These are phyloP conservation scores for Chlorella sp. DNA, from an alignment of 139 green algal species.

Conservation along the genomic window DNA sequence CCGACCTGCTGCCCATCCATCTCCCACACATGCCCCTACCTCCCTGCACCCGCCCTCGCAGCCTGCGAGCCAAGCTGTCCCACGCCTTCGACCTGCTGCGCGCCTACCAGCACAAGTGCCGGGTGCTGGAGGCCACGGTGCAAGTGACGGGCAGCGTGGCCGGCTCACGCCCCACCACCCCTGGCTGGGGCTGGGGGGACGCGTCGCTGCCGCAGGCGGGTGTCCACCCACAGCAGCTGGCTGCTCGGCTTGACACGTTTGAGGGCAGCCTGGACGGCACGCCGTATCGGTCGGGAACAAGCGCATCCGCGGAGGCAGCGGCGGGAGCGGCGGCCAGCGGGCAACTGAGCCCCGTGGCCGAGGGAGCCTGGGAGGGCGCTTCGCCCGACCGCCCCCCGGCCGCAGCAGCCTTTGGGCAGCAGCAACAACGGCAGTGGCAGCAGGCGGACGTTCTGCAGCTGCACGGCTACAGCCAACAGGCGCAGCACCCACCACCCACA, in stretches of 20 bases:
- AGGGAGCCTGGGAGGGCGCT: neutral
- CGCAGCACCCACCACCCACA: neutral
- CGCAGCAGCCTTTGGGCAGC: neutral
- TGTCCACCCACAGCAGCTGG: neutral
- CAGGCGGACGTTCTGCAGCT: neutral
- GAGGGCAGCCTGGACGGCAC: neutral
- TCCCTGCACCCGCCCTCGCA: neutral
- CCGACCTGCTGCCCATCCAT: neutral
- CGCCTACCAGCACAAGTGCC: slow-evolving; percentile 45
- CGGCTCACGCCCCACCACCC: neutral
- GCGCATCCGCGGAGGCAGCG: neutral
- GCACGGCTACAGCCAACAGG: neutral
- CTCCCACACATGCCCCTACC: neutral
- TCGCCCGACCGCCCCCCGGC: neutral
- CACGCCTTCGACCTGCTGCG: slow-evolving; percentile 51
- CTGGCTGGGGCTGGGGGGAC: neutral
- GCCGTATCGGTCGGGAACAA: neutral
- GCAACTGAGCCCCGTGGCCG: slow-evolving; percentile 3
- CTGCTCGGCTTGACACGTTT: neutral
- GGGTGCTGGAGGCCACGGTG: slow-evolving; percentile 25
- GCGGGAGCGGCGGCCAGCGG: neutral
- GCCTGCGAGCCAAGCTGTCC: slow-evolving; percentile 45
- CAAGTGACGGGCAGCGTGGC: neutral
- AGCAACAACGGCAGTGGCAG: neutral
- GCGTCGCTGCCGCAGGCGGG: too few species aligned